These are phyloP conservation scores for Saturnispora sanitii DNA, from an alignment of 805 yeast genomes.

Conservation along the genomic window DNA sequence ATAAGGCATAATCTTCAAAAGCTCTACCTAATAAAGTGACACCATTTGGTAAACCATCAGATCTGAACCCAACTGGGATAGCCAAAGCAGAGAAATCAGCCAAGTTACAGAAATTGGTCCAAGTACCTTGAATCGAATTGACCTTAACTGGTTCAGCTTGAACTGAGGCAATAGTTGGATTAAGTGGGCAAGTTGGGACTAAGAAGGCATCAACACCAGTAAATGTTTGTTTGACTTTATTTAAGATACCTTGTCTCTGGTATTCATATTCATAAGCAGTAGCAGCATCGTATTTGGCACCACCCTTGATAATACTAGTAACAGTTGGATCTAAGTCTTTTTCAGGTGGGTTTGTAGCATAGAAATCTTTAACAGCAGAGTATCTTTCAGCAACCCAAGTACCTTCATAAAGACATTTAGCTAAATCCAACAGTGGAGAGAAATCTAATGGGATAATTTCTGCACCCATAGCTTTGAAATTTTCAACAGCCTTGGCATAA, in stretches of 20 bases:
- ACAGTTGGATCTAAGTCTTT: slow-evolving; percentile 80
- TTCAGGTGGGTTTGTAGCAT: slow-evolving; percentile 59
- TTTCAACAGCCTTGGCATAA: slow-evolving; percentile 51
- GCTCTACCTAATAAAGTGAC: slow-evolving; percentile 74
- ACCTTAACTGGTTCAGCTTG: slow-evolving; percentile 68
- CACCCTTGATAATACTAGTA: slow-evolving; percentile 61
- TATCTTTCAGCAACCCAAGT: slow-evolving; percentile 98
- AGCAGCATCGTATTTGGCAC: slow-evolving; percentile 70
- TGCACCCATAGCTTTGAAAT: slow-evolving; percentile 44
- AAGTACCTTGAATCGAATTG: slow-evolving; percentile 93
- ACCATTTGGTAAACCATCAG: slow-evolving; percentile 86
- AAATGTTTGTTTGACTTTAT: slow-evolving; percentile 48
- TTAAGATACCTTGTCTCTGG: slow-evolving; percentile 70
- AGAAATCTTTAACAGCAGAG: slow-evolving; percentile 68
- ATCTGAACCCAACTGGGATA: slow-evolving; percentile 80
- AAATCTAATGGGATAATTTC: slow-evolving; percentile 58
- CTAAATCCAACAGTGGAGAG: slow-evolving; percentile 66
- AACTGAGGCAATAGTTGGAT: slow-evolving; percentile 71
- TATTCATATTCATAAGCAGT: slow-evolving; percentile 81
- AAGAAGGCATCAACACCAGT: slow-evolving; percentile 61
- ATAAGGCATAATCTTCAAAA: slow-evolving; percentile 80
- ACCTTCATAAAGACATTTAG: slow-evolving; percentile 86
- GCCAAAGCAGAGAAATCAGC: slow-evolving; percentile 91
- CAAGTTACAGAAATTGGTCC: slow-evolving; percentile 92
- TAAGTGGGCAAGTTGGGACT: slow-evolving; percentile 91